These are phyloP conservation scores for Angophora floribunda DNA, from an alignment of 345 rosid genomes.

Conservation along the genomic window DNA sequence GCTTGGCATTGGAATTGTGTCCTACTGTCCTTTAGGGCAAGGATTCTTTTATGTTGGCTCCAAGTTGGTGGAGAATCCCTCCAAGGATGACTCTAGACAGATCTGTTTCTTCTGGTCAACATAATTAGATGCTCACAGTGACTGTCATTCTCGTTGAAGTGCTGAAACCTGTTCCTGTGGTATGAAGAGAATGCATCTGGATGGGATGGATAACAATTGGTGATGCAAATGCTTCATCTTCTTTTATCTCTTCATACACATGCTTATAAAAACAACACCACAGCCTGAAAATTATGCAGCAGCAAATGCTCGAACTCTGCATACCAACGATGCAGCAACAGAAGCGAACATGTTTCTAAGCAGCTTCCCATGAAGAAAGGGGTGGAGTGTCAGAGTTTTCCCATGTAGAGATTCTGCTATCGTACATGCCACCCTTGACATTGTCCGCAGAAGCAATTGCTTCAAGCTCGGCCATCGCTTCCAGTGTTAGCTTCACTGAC, in stretches of 20 bases:
- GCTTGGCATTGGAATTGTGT: background rate
- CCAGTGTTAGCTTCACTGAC: constrained; percentile 41
- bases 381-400: constrained; percentile 43
- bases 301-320: background rate
- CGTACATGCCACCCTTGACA: constrained; percentile 40
- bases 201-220: background rate
- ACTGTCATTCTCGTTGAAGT: background rate
- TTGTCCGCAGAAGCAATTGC: constrained; percentile 23
- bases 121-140: background rate
- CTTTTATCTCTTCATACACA: background rate
- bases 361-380: constrained; percentile 34
- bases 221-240: background rate
- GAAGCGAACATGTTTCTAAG: background rate
- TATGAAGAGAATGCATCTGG: background rate
- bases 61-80: background rate
- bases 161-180: background rate
- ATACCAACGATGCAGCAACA: background rate
- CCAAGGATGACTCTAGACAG: background rate
- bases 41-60: background rate
- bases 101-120: background rate
- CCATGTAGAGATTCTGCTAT: constrained; percentile 5
- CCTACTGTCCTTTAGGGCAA: background rate
- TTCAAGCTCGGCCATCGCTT: constrained; percentile 55
- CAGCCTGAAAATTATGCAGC: background rate
- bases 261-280: background rate